These are phyloP conservation scores for Gossypium ekmanianum DNA, from an alignment of 345 rosid genomes.

Conservation along the genomic window DNA sequence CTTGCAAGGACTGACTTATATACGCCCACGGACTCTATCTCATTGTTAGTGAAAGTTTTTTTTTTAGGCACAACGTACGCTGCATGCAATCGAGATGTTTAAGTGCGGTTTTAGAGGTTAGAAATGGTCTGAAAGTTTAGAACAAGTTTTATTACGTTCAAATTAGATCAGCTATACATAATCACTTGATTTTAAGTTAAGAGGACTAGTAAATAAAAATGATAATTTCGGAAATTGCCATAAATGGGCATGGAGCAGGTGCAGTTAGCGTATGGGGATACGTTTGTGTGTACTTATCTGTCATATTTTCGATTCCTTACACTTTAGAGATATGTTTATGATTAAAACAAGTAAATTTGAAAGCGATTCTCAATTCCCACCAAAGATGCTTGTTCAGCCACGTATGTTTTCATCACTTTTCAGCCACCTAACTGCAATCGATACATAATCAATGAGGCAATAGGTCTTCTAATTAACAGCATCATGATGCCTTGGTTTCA, in stretches of 20 bases:
- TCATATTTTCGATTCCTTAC: not conserved
- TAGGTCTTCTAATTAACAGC: not conserved
- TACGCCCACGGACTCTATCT: not conserved
- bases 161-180: not conserved
- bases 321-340: not conserved
- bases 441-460: not conserved
- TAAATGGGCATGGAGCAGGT: not conserved
- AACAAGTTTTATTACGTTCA: not conserved
- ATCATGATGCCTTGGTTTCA: not conserved
- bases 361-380: not conserved
- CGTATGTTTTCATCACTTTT: conserved; percentile 10
- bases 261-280: conserved; percentile 1
- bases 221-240: not conserved
- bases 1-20: not conserved
- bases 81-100: no score
- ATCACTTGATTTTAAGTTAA: not conserved
- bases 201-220: not conserved
- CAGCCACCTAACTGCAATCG: not conserved
- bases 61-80: not conserved
- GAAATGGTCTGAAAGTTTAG: no score
- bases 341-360: conserved; percentile 1
- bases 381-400: conserved; percentile 1
- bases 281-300: not conserved
- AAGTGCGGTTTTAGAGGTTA: no score
- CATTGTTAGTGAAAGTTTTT: not conserved